Base-by-base conservation (phyloP, 2,329 filamentous ascomycete genomes). In the Aureobasidium sp. region DNA sequence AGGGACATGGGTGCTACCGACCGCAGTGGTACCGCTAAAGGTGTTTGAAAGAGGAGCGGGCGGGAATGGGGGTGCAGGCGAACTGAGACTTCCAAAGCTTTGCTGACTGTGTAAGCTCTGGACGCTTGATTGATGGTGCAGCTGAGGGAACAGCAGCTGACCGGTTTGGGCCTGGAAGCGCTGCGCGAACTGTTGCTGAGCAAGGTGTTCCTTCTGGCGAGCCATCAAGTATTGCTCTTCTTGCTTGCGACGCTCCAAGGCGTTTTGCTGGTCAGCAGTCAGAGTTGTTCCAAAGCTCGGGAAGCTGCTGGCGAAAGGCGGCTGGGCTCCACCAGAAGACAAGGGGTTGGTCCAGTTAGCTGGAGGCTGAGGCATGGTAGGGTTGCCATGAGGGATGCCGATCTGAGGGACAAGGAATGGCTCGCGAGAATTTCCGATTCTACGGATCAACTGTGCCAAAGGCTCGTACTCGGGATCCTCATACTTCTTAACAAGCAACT, bases 161-260 rank as follows among this genome's bases (percentile, higher is more conserved):
- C 75, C 74, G 10, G 81, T 79, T 59, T 81, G 83, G 68, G 88
- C 81, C 71, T 90, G 87, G 71, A 92, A 82, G 66, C 86, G 85
- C 73, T 85, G 87, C 55, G 86, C 81, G 63, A 91, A 82, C 70
- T 96, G 91, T 70, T 96, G 91, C 65, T 91, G 89, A 65, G 91
- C 89, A 61, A 97, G 83, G 67, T 91, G 90, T 72, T 99, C 94
- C 67, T 96, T 91, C 74, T 99, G 94, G 45, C 94, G 88, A 49
- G 95, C 94, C 85, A 97, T 95, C 39, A 96, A 81, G 73, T 94
- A 96, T 73, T 99, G 94, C 71, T 99, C 95, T 75, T 99, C 94
- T 73, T 99, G 94, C 78, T 99, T 99, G 58, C 94, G 84, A 59
- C 94, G 85, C 77, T 99, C 94, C 1, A 99, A 79, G 42, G 96